Evolutionary conservation across 371 early-diverging fungal species (phyloP), one percentile per base, ranked within the genome.

Genomic region (Coemansia sp.): DNA sequence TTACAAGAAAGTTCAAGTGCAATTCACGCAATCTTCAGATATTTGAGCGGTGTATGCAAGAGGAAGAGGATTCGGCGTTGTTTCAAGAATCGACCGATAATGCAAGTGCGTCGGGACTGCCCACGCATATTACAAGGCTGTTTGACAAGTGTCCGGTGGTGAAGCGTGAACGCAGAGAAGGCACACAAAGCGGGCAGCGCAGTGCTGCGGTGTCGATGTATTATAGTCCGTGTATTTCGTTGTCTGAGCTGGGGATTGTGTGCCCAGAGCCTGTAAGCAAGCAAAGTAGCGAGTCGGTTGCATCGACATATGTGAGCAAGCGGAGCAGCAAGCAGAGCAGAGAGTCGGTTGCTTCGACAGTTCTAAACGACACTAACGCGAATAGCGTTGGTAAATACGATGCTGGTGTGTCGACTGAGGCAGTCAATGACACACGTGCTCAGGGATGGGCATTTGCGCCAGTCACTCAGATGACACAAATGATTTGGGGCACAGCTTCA

Each of bases 1-100:
- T 71, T n/a, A 57, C 64, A 6, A 71, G 75, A 47, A 64, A 30
- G 47, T 75, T 75, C 54, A 75, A 71, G 48, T 67, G 75, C 59
- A 75, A 63, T 23, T 44, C 44, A n/a, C 75, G 75, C n/a, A 75
- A 75, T 23, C 54, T 75, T 30, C 23, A 28, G 7, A 28, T 69
- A 2, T 48, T 75, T 21, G 75, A 75, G 47, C 18, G 51, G 37
- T 61, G 63, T 18, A 44, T 75, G 44, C 68, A 71, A 28, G 40
- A 48, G 0, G 67, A 71, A 14, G 75, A 75, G 39, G 52, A 59
- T 26, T 53, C 23, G 23, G 47, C 40, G 3, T 2, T 64, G 20
- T 68, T 54, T 47, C 37, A 18, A 50, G 33, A 58, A 25, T 59
- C 59, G 25, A 42, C 51, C 0, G 25, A 59, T 26, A 21, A 14